These are phyloP conservation scores for Fusarium equiseti DNA, from an alignment of 2,329 filamentous ascomycete genomes.

Conservation along the genomic window DNA sequence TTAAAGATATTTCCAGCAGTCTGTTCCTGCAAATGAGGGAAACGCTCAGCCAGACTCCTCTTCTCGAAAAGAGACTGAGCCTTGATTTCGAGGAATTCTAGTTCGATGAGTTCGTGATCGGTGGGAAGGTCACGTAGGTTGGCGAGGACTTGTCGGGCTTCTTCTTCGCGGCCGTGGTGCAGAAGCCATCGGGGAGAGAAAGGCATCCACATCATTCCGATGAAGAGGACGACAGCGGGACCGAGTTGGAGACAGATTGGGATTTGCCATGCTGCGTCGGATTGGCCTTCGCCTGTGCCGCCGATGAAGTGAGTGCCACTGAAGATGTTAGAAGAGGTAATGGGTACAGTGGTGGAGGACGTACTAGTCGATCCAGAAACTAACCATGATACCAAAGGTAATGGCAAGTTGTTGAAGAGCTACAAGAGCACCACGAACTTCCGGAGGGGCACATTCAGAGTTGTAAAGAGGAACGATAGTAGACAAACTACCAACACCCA, in stretches of 20 bases:
- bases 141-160: conserved; percentile 73
- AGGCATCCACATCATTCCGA: conserved; percentile 83
- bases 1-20: conserved; percentile 66
- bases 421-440: conserved; percentile 58
- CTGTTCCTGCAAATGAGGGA: conserved; percentile 11
- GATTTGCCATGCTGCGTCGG: conserved; percentile 78
- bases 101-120: conserved; percentile 74
- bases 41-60: conserved; percentile 33
- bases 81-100: conserved; percentile 88
- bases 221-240: conserved; percentile 73
- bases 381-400: conserved; percentile 73
- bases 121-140: conserved; percentile 68
- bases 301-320: conserved; percentile 75
- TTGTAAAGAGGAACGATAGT: conserved; percentile 73
- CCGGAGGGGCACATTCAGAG: conserved; percentile 60
- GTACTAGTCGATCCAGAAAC: conserved; percentile 72
- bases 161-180: conserved; percentile 75
- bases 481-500: conserved; percentile 76
- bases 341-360: not conserved
- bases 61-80: conserved; percentile 84
- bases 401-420: conserved; percentile 66
- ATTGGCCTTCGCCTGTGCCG: conserved; percentile 64
- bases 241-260: conserved; percentile 78
- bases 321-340: fast-evolving
- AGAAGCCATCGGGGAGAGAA: conserved; percentile 82